Evolutionary conservation across 192 early-diverging fungal genomes (phyloP).

Genomic region (Podila epigama): DNA sequence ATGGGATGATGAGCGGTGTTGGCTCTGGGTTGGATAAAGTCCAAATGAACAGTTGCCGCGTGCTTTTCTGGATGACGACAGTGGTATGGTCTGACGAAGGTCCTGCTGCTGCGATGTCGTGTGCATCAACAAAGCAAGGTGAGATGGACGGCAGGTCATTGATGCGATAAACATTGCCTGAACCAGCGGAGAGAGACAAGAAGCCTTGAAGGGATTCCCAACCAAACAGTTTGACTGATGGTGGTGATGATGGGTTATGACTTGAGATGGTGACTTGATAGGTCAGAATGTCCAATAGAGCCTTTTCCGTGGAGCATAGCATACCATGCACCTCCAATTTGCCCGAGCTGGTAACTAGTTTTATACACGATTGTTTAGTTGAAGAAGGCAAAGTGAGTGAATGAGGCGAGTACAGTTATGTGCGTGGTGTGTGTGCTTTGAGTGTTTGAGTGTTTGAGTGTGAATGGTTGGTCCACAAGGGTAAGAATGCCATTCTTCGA

Average conservation of each 20-base stretch:
- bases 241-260: too few species aligned
- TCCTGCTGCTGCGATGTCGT: slow-evolving; percentile 26
- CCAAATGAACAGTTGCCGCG: slow-evolving; percentile 9
- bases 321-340: too few species aligned
- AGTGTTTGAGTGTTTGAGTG: too few species aligned
- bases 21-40: background rate
- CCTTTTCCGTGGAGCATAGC: background rate
- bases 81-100: slow-evolving; percentile 10
- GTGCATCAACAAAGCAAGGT: background rate
- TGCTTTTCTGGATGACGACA: slow-evolving; percentile 12
- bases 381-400: too few species aligned
- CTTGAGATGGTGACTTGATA: background rate
- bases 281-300: background rate
- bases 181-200: background rate
- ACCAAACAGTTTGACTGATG: background rate
- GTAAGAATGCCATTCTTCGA: too few species aligned
- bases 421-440: too few species aligned
- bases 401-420: too few species aligned
- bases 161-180: slow-evolving; percentile 9
- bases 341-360: too few species aligned
- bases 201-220: slow-evolving; percentile 17
- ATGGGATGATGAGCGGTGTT: background rate
- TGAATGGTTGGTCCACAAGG: too few species aligned
- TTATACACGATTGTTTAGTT: too few species aligned
- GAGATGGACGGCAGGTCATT: background rate